Evolutionary conservation across 139 green algal species (phyloP).

Genomic region (Raphidocelis subcapitata): DNA sequence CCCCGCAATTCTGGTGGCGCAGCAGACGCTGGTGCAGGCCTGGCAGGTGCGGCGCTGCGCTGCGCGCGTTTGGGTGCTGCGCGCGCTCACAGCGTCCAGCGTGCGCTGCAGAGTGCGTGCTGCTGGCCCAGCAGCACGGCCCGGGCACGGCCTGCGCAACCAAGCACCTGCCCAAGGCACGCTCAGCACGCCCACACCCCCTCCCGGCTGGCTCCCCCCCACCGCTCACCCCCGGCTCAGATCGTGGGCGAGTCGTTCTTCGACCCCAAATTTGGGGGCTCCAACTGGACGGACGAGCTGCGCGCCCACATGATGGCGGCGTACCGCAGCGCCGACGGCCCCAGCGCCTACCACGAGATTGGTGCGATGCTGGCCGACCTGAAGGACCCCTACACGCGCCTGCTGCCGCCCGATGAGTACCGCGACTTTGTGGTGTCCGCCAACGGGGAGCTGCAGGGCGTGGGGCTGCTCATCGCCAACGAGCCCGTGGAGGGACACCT

Average conservation of each 20-base stretch:
- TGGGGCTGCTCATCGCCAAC: slow-evolving; percentile 90
- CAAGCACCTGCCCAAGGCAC: no score
- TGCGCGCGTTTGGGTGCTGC: no score
- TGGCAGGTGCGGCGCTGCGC: no score
- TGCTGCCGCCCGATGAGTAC: slow-evolving; percentile 83
- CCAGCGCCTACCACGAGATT: slow-evolving; percentile 55
- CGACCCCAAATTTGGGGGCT: neutral
- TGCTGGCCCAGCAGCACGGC: no score
- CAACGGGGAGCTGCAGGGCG: slow-evolving; percentile 90
- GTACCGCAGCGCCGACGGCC: slow-evolving; percentile 23
- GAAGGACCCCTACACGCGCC: slow-evolving; percentile 91
- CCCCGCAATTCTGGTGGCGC: no score
- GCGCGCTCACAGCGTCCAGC: no score
- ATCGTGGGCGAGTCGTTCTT: neutral
- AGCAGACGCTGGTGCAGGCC: no score
- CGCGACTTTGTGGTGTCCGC: slow-evolving; percentile 72
- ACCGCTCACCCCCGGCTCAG: no score
- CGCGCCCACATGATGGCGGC: slow-evolving; percentile 57
- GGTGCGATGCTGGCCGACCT: slow-evolving; percentile 80
- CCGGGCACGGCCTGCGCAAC: no score
- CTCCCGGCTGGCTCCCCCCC: no score
- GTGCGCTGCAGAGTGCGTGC: no score
- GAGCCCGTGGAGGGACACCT: slow-evolving; percentile 48
- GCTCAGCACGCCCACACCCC: no score
- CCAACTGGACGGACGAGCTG: slow-evolving; percentile 46